A percentile compares a stretch with the other conserved stretches of the same genome.
These are phyloP conservation scores for Claviceps sp. DNA, from an alignment of 2,329 filamentous ascomycete species.

Conservation along the genomic window DNA sequence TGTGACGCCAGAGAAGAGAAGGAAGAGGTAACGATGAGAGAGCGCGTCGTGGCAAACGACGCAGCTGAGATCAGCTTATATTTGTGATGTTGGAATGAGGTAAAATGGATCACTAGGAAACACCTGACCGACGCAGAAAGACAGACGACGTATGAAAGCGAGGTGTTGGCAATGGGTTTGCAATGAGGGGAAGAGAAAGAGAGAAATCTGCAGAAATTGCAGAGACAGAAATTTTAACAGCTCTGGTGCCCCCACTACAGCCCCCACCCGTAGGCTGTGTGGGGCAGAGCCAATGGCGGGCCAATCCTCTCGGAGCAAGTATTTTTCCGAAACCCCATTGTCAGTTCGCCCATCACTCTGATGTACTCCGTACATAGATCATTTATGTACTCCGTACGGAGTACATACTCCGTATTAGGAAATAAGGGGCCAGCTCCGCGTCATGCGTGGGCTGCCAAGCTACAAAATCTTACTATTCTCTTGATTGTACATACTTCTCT, in stretches of 20 bases:
- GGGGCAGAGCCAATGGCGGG: background rate
- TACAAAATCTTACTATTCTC: background rate
- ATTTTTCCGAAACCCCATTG: background rate
- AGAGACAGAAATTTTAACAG: conserved; percentile 19
- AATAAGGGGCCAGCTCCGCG: background rate
- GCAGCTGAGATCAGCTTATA: conserved; percentile 29
- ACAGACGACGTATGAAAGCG: background rate
- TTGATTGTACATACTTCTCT: background rate
- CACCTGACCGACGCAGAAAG: conserved; percentile 15
- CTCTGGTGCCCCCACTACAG: conserved; percentile 8
- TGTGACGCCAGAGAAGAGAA: conserved; percentile 41
- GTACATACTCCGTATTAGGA: too few species aligned
- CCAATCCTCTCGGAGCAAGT: conserved; percentile 1
- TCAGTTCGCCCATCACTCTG: too few species aligned
- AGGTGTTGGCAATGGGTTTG: conserved; percentile 1
- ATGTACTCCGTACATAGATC: too few species aligned
- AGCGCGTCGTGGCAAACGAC: conserved; percentile 30
- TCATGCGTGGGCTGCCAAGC: background rate
- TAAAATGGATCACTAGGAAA: conserved; percentile 3
- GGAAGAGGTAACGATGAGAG: conserved; percentile 20
- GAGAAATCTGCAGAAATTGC: conserved; percentile 11
- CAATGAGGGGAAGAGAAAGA: conserved; percentile 7
- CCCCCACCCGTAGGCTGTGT: background rate
- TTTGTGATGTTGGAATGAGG: conserved; percentile 8
- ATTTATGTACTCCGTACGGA: too few species aligned